Conservation (phyloP, 306 rosid species). For the Delonix regia region DNA sequence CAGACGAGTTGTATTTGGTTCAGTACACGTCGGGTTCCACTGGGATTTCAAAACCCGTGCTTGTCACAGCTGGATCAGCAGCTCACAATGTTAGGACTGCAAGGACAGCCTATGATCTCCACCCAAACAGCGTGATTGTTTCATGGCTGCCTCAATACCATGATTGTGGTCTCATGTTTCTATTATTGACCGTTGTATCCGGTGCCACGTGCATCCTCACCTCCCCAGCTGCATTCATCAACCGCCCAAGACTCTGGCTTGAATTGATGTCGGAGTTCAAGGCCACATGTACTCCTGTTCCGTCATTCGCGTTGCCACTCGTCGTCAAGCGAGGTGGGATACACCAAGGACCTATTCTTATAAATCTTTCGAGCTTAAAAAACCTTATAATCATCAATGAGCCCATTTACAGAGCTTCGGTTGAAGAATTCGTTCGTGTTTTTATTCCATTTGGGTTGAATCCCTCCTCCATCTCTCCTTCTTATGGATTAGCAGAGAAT, state of each 20-base stretch:
- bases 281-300: constrained; percentile 84
- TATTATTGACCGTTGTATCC: constrained; percentile 62
- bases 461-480: constrained; percentile 62
- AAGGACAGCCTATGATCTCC: constrained; percentile 76
- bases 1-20: constrained; percentile 60
- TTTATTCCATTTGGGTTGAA: constrained; percentile 62
- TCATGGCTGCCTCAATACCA: constrained; percentile 94
- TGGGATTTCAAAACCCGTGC: constrained; percentile 74
- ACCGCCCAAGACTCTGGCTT: constrained; percentile 72
- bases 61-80: constrained; percentile 73
- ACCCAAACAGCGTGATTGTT: constrained; percentile 63
- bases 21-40: constrained; percentile 91
- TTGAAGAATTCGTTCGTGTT: constrained; percentile 55
- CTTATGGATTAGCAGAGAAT: constrained; percentile 87
- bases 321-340: constrained; percentile 67
- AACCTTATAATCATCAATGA: constrained; percentile 79
- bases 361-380: constrained; percentile 51
- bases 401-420: constrained; percentile 56
- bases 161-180: constrained; percentile 87
- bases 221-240: constrained; percentile 59
- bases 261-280: constrained; percentile 63
- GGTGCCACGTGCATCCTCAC: constrained; percentile 73
- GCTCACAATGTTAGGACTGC: constrained; percentile 77
- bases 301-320: constrained; percentile 71
- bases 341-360: constrained; percentile 32